Base-by-base conservation (phyloP, 2,329 filamentous ascomycete genomes). In the Aspergillus sp. region DNA sequence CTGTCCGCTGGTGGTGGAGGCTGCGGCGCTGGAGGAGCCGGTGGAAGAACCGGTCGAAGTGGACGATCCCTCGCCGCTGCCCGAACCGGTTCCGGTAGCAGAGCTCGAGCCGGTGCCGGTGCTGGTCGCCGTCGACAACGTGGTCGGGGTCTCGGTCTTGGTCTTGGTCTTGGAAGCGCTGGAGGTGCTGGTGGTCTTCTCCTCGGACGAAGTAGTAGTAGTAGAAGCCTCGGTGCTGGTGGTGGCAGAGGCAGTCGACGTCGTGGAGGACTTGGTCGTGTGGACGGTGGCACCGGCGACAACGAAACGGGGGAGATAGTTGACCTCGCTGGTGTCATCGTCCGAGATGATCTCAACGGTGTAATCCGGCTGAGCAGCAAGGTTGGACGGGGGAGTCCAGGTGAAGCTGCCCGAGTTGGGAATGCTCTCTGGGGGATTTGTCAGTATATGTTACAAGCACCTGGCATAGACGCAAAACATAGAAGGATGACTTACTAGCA, bases 341-440 rank as follows among this genome's bases (percentile, higher is more conserved):
- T 83, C 82, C 64, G 76, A 73, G 68, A 83, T 72, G 67, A 85
- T 85, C 68, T 83, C 75, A 62, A 85, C 73, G 58, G 81, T 80
- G 77, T 84, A 85, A 69, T 81, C 76, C 45, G 72, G 71, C 64
- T 79, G 76, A 54, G 76, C 73, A 50, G 74, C 73, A 57, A 81
- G 71, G 58, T 73, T 65, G 52, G 69, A 57, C 22, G 79, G 75
- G 5, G 81, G 76, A 36, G 71, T 72, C 77, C 82, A 84, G 58
- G 77, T 79, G 74, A 76, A 84, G 61, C 70, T 76, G 58, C 82
- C 82, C 51, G 70, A 73, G 73, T 85, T 85, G 61, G 70, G 62
- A 63, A 85, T 78, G 64, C 65, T 69, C 52, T 74, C 82, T 85
- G 66, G 10, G 18, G 16, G 46, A 53, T 20, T 11, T 49, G 51